Evolutionary conservation across 1,284 basidiomycete genomes (phyloP), one percentile per base, ranked within the genome.

Genomic region (Cystobasidiaceae sp.): DNA sequence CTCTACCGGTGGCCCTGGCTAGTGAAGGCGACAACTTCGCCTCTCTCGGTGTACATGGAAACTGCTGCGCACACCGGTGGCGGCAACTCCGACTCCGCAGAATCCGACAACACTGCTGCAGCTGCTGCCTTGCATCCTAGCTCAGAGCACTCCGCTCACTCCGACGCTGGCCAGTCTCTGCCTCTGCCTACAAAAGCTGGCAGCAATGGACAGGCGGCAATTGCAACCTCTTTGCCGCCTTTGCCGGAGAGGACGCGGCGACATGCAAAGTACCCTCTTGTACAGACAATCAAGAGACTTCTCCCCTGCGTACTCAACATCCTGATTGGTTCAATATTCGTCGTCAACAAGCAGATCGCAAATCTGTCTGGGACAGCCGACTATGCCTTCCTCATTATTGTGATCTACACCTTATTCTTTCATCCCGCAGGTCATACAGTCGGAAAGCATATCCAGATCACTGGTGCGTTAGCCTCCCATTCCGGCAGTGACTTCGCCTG

Each of bases 361-460:
- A 34, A 37, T 25, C 51, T 64, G 11, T 64, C 61, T 33, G 61
- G 61, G 13, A 39, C 45, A 4, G 51, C 61, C 25, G 51, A 64
- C 4, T 56, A 46, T 48, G 52, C 61, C 32, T 56, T 64, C 25
- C 61, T 64, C 23, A 50, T 64, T 17, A n/a, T 56, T 13, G 61
- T 64, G 17, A 55, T 46, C 7, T 64, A 64, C 39, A 64, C 52
- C 27, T 52, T 64, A 11, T 64, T 34, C 52, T 64, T 64, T 21
- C 61, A 64, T 37, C 30, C 48, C 1, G 51, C 37, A n/a, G 34
- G 43, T 15, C 51, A 64, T 41, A 55, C 61, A 17, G 51, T 64
- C 15, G 61, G 52, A 34, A 49, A 64, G 52, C 61, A 64, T 41
- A 48, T 64, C 15, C 61, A 64, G 30, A 32, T 32, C 15, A 64